Conservation (phyloP, 1,284 basidiomycete genomes). For the Naganishia sp. region DNA sequence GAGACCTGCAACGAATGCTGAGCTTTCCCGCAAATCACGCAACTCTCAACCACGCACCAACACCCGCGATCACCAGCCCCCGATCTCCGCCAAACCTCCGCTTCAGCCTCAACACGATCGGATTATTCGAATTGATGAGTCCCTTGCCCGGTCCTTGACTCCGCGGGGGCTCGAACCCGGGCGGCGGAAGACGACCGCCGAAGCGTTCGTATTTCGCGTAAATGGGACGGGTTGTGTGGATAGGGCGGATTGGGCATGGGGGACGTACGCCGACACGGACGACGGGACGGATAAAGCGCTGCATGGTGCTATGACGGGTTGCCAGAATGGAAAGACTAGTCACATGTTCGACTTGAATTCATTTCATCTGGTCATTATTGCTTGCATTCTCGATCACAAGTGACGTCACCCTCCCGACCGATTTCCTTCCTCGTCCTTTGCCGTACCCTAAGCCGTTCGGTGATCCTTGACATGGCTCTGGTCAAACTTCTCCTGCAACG, state of each 20-base stretch:
- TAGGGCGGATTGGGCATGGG: not conserved
- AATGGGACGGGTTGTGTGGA: slow-evolving; percentile 33
- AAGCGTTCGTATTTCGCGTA: slow-evolving; percentile 47
- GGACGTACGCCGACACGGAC: not conserved
- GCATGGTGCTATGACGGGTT: not conserved
- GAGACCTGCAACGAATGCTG: slow-evolving; percentile 43
- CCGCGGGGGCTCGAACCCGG: slow-evolving; percentile 19
- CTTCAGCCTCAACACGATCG: slow-evolving; percentile 40
- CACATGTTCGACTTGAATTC: not conserved
- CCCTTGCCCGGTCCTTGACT: slow-evolving; percentile 56
- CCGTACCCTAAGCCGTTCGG: slow-evolving; percentile 1
- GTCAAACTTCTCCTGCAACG: slow-evolving; percentile 42
- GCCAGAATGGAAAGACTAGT: too few species aligned
- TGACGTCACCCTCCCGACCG: too few species aligned
- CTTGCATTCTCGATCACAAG: too few species aligned
- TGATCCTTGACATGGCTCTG: slow-evolving; percentile 22
- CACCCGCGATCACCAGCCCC: slow-evolving; percentile 39
- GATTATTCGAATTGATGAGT: slow-evolving; percentile 7
- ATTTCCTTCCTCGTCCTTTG: not conserved
- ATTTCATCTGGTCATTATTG: not conserved
- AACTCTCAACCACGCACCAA: not conserved
- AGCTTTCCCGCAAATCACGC: not conserved
- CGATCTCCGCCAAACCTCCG: slow-evolving; percentile 49
- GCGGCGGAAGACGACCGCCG: slow-evolving; percentile 23
- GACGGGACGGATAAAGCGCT: not conserved